Percentiles rank a stretch among this genome's conserved stretches.
Conservation (phyloP, 139 green algal species). For the Chlorella vulgaris region DNA sequence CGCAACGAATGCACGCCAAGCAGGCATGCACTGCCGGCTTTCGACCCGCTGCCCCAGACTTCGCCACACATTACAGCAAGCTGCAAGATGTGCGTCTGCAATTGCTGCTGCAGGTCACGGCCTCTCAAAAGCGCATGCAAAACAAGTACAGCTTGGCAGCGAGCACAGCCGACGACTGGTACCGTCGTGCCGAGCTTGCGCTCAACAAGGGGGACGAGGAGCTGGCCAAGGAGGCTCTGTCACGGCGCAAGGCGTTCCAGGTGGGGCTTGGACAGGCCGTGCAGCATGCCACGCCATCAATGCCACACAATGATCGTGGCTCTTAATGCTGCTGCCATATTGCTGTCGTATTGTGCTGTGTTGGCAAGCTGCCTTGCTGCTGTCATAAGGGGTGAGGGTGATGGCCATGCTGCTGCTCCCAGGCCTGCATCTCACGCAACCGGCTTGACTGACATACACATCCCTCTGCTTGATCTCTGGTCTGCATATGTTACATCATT, state of each 20-base stretch:
- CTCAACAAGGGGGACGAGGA: constrained; percentile 96
- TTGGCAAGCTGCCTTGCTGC: too few relatives aligned
- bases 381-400: too few relatives aligned
- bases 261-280: background rate
- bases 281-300: background rate
- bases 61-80: background rate
- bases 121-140: constrained; percentile 97
- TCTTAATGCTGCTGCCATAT: background rate
- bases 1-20: background rate
- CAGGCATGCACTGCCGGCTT: too few relatives aligned
- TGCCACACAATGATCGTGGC: background rate
- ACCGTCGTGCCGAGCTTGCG: constrained; percentile 89
- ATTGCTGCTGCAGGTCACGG: constrained; percentile 75
- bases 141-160: constrained; percentile 91
- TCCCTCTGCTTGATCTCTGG: background rate
- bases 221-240: constrained; percentile 93
- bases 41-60: background rate
- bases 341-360: too few relatives aligned
- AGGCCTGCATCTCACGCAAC: too few relatives aligned
- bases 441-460: background rate
- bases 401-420: too few relatives aligned
- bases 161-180: constrained; percentile 64
- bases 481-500: background rate
- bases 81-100: too few relatives aligned
- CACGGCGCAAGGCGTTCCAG: constrained; percentile 87